Evolutionary conservation across 371 early-diverging fungal species (phyloP).

Genomic region (Mucor sp.): DNA sequence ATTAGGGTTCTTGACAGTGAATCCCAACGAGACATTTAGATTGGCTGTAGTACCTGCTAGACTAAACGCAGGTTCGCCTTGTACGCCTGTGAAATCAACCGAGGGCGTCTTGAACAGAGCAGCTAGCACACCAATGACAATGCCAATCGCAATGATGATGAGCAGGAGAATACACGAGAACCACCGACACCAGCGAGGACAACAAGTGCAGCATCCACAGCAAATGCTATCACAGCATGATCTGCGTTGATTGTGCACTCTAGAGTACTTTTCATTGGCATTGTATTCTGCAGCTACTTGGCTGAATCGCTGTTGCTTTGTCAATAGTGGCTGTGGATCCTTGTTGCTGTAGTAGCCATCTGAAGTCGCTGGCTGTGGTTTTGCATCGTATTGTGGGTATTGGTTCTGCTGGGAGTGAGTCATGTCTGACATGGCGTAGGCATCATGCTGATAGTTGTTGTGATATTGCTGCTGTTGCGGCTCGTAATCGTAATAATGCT

Average conservation of each 20-base stretch:
- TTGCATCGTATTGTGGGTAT: conserved; percentile 4
- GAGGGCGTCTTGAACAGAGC: conserved; percentile 43
- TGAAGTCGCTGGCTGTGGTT: background rate
- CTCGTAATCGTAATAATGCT: conserved; percentile 13
- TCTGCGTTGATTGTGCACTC: background rate
- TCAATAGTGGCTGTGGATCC: background rate
- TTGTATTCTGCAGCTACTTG: background rate
- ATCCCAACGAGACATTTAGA: conserved; percentile 36
- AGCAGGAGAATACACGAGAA: conserved; percentile 33
- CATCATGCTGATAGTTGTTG: conserved; percentile 4
- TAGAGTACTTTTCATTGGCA: conserved; percentile 2
- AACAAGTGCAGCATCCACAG: conserved; percentile 52
- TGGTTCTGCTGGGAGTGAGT: background rate
- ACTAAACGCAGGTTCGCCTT: conserved; percentile 31
- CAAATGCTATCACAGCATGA: conserved; percentile 45
- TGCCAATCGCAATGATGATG: conserved; percentile 38
- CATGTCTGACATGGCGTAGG: conserved; percentile 24
- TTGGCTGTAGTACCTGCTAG: conserved; percentile 22
- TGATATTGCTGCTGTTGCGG: conserved; percentile 3
- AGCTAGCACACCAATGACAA: conserved; percentile 42
- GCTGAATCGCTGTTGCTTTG: background rate
- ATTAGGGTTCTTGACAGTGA: conserved; percentile 59
- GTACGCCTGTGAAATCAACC: conserved; percentile 38
- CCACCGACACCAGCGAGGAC: conserved; percentile 49
- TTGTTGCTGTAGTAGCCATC: conserved; percentile 14